Percentiles rank a stretch among this genome's conserved stretches.
Evolutionary conservation across 169 alveolate species (phyloP).

Genomic region (Plasmodium sp.): DNA sequence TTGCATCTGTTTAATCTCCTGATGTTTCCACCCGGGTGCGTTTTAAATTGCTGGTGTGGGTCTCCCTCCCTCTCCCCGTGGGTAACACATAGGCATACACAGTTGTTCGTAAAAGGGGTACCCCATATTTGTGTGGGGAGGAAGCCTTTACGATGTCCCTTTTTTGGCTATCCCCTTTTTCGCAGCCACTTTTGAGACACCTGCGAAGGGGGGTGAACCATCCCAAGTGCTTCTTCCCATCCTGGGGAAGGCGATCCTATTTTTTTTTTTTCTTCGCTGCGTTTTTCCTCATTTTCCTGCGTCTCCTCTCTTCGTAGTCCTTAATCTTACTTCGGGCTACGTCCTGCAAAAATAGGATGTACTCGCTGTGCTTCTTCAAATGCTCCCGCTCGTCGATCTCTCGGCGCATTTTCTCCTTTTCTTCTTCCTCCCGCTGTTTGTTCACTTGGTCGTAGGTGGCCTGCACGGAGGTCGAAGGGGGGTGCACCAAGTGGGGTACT

Average conservation of each 20-base stretch:
- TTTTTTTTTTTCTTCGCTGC: conserved; percentile 16
- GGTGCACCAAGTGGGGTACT: not conserved
- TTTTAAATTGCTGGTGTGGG: not conserved
- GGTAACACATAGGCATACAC: not conserved
- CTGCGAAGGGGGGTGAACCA: not conserved
- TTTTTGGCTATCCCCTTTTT: too few species aligned
- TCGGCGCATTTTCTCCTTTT: conserved; percentile 26
- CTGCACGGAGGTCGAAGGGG: not conserved
- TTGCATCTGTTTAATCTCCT: conserved; percentile 13
- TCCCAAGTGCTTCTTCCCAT: not conserved
- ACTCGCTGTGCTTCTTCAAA: conserved; percentile 27
- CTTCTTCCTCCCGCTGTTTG: conserved; percentile 24
- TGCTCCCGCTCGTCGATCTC: conserved; percentile 40
- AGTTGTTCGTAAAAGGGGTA: not conserved
- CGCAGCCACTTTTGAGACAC: not conserved
- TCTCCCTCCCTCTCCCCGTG: not conserved
- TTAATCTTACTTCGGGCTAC: conserved; percentile 51
- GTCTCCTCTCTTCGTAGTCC: conserved; percentile 31
- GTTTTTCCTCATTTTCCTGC: not conserved
- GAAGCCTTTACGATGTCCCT: not conserved
- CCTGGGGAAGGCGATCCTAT: not conserved
- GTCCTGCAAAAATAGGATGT: conserved; percentile 43
- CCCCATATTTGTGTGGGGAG: not conserved
- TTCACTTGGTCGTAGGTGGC: conserved; percentile 25
- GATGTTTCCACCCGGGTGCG: not conserved